phyloP scores from a whole-genome alignment of 257 asterid species.

The Solanum piurae region DNA sequence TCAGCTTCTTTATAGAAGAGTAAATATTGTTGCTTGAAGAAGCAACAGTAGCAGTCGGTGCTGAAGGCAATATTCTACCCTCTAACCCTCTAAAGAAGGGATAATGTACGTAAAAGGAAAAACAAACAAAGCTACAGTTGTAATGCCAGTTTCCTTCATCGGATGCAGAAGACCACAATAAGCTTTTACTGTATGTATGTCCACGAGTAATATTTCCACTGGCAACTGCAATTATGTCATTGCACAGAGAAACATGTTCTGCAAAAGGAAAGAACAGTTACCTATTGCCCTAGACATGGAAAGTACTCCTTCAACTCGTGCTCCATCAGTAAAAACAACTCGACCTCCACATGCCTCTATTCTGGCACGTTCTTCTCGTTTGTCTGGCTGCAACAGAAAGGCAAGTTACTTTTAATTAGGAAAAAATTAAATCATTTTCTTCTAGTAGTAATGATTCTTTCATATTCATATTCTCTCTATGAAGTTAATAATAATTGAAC shows the following conservation, averaged over 20 bases:
- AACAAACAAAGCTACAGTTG: neutral
- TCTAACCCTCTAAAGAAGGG: neutral
- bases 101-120: neutral
- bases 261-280: neutral
- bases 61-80: neutral
- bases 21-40: neutral
- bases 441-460: neutral
- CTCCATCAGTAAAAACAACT: neutral
- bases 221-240: neutral
- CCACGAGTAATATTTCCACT: neutral
- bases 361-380: constrained; percentile 10
- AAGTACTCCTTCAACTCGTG: constrained; percentile 12
- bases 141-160: neutral
- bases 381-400: constrained; percentile 6
- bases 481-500: neutral
- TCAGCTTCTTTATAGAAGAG: neutral
- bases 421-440: neutral
- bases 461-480: neutral
- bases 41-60: neutral
- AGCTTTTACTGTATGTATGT: neutral
- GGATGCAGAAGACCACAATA: neutral
- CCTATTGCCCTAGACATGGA: constrained; percentile 16
- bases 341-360: constrained; percentile 11
- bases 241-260: neutral
- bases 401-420: neutral